phyloP scores from a whole-genome alignment of 148 eudicot genomes.

The Silene latifolia region DNA sequence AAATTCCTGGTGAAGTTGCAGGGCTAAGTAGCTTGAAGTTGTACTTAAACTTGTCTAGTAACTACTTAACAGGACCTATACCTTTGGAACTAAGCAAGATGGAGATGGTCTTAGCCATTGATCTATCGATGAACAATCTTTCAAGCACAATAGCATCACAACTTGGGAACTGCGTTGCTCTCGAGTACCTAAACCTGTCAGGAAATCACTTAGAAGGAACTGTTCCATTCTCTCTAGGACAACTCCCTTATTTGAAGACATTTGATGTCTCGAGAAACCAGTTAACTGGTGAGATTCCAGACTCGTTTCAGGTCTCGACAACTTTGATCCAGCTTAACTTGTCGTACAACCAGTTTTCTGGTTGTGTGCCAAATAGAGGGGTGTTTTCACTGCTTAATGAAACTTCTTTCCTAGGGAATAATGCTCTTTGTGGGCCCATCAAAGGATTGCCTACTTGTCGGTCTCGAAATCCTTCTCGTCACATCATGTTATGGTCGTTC shows the following conservation, averaged over 20 bases:
- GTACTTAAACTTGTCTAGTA: constrained; percentile 70
- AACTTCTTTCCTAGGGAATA: constrained; percentile 56
- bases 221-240: constrained; percentile 51
- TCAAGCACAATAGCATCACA: constrained; percentile 60
- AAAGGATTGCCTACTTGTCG: constrained; percentile 49
- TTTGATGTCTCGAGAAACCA: constrained; percentile 58
- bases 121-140: constrained; percentile 58
- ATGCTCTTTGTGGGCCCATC: constrained; percentile 58
- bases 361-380: constrained; percentile 44
- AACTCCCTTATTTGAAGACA: constrained; percentile 50
- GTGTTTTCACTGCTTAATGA: constrained; percentile 43
- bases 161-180: constrained; percentile 66
- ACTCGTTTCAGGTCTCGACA: constrained; percentile 49
- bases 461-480: constrained; percentile 25
- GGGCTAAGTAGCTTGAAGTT: constrained; percentile 64
- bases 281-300: constrained; percentile 52
- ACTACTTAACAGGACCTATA: constrained; percentile 52
- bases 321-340: constrained; percentile 51
- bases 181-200: constrained; percentile 65
- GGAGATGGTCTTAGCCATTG: constrained; percentile 84
- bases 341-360: constrained; percentile 65
- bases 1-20: constrained; percentile 60
- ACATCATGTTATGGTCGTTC: constrained; percentile 32
- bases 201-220: constrained; percentile 44
- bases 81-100: constrained; percentile 77